Percentiles rank a stretch among this genome's conserved stretches.
Conservation (phyloP, 2,329 filamentous ascomycete genomes). For the Parafenestella ontariensis region DNA sequence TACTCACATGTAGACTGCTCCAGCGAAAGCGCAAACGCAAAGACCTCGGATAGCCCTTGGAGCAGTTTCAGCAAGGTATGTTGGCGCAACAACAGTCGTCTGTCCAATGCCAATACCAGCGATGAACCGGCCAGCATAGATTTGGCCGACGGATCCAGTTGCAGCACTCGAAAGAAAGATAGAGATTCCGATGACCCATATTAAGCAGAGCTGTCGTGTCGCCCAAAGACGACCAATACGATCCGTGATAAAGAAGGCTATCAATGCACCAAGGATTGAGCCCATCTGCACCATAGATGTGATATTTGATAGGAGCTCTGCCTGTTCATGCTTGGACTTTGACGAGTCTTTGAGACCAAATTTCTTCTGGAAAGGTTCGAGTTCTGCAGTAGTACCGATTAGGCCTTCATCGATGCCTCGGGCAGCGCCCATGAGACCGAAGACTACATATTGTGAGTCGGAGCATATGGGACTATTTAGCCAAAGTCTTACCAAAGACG, state of each 20-base stretch:
- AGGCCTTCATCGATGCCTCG: conserved; percentile 82
- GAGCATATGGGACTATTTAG: background rate
- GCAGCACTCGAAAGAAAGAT: conserved; percentile 49
- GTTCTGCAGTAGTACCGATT: conserved; percentile 69
- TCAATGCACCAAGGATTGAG: conserved; percentile 73
- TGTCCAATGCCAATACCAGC: conserved; percentile 71
- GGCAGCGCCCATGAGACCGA: conserved; percentile 77
- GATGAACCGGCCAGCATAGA: conserved; percentile 72
- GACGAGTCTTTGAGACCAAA: conserved; percentile 45
- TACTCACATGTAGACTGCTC: conserved; percentile 68
- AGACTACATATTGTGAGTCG: conserved; percentile 47
- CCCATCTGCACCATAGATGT: conserved; percentile 84
- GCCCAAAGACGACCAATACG: conserved; percentile 54
- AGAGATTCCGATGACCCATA: conserved; percentile 52
- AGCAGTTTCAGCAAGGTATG: conserved; percentile 76
- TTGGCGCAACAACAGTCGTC: conserved; percentile 71
- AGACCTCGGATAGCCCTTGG: conserved; percentile 74
- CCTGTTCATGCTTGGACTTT: conserved; percentile 39
- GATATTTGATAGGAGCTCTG: conserved; percentile 65
- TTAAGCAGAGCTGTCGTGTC: conserved; percentile 50
- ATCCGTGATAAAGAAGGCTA: conserved; percentile 61
- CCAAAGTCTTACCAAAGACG: conserved; percentile 57
- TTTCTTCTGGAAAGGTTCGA: conserved; percentile 44
- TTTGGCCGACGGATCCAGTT: conserved; percentile 52
- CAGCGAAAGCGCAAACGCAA: conserved; percentile 74